Conservation (phyloP, 257 asterid genomes). For the Solanum piurae region DNA sequence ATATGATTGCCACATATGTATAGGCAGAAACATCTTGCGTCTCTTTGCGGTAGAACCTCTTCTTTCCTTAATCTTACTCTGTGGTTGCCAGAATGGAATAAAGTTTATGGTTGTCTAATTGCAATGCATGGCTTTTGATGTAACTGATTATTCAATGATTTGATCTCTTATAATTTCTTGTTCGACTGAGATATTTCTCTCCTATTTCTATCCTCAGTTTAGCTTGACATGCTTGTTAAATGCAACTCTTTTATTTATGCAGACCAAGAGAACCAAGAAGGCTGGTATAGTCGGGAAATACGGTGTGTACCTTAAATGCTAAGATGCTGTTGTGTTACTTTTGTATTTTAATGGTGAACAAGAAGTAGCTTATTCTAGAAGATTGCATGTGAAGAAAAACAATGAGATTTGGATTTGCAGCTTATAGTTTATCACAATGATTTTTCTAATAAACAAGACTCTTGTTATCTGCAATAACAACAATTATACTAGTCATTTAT, state of each 20-base stretch:
- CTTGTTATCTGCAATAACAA: background rate
- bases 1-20: too few species aligned
- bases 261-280: conserved; percentile 63
- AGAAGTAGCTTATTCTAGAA: background rate
- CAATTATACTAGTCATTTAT: background rate
- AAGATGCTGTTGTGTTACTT: background rate
- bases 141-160: background rate
- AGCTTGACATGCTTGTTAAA: background rate
- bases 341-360: background rate
- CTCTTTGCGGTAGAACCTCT: too few species aligned
- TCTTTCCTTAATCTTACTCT: background rate
- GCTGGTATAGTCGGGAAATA: conserved; percentile 53
- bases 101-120: background rate
- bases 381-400: background rate
- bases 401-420: background rate
- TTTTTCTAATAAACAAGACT: background rate
- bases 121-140: background rate
- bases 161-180: background rate
- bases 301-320: conserved; percentile 12
- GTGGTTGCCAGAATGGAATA: background rate
- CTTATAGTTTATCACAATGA: background rate
- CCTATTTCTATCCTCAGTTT: background rate
- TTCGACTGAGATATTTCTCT: background rate
- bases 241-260: background rate
- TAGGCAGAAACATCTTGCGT: too few species aligned